Evolutionary conservation across 495 filamentous ascomycete genomes (phyloP), one percentile per base, ranked within the genome.

Genomic region (Jackrogersella multiformis): DNA sequence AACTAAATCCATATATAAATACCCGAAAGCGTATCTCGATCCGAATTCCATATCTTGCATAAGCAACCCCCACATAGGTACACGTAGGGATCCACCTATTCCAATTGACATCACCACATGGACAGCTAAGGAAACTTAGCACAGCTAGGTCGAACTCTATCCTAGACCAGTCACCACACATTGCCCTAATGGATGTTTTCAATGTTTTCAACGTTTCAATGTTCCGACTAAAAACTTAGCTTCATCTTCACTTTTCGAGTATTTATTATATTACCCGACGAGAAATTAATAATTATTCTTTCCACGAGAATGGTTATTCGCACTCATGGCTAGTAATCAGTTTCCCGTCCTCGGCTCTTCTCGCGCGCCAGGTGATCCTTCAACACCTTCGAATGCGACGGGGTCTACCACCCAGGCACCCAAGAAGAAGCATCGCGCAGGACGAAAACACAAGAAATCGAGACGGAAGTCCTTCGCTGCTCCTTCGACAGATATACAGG

Each of bases 381-480:
- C 71, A 13, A 28, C 42, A 44, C 56, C 68, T 39, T 54, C 65
- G 42, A 56, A 71, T 68, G 46, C 74, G 68, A 34, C 70, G 1
- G 51, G 15, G 1, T 55, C 70, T 5, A 61, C 49, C 39, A 56
- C 23, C 26, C 70, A 67, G 44, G 26, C 64, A n/a, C 49, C 73
- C 18, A 71, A 69, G 36, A 82, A 80, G 67, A 79, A 79, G 58
- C 79, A 81, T 44, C 72, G 79, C 39, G 78, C 71, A 18, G 80
- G 87, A 9, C 61, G 68, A 34, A 89, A 84, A 81, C 88, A 88
- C 73, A 87, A 86, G 76, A 84, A 82, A 54, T 73, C 80, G 46
- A 82, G 89, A 57, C 81, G 84, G 56, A 88, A 89, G 77, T 90
- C 88, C 5, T 91, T 91, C 66, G 84, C 84, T 30, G 75, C 78